These are phyloP conservation scores for Xylaria acuta DNA, from an alignment of 495 filamentous ascomycete genomes.

Conservation along the genomic window DNA sequence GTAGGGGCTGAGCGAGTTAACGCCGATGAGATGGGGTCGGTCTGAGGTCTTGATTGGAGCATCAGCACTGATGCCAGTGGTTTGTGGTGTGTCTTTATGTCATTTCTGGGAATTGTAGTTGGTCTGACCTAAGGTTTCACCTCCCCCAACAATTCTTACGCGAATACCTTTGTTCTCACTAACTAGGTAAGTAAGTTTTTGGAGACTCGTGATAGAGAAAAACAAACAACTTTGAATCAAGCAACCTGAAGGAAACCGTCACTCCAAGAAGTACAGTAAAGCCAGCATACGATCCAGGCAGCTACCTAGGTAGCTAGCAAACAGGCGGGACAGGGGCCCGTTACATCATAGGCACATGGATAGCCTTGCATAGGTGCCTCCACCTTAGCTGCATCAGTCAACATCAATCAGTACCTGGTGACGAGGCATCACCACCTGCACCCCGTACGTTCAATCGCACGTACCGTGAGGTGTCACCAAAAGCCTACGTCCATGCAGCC, in stretches of 20 bases:
- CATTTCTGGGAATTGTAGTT: neutral
- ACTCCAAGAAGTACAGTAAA: neutral
- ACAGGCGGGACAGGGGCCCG: neutral
- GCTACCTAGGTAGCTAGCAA: neutral
- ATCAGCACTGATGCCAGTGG: constrained; percentile 1
- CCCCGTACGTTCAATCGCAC: neutral
- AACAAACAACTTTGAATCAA: neutral
- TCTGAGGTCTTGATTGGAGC: neutral
- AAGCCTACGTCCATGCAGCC: neutral
- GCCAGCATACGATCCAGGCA: too few species aligned
- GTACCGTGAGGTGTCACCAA: neutral
- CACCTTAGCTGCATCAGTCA: neutral
- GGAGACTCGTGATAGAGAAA: neutral
- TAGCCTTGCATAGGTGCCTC: neutral
- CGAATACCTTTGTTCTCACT: neutral
- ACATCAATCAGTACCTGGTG: neutral
- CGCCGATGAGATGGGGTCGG: neutral
- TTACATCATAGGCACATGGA: neutral
- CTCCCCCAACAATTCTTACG: too few species aligned
- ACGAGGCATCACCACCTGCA: neutral
- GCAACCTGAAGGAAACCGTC: neutral
- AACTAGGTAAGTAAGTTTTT: neutral
- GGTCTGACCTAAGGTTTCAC: neutral
- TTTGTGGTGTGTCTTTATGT: neutral
- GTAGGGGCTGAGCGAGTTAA: neutral